These are phyloP conservation scores for Citrus maxima DNA, from an alignment of 345 rosid genomes.

Conservation along the genomic window DNA sequence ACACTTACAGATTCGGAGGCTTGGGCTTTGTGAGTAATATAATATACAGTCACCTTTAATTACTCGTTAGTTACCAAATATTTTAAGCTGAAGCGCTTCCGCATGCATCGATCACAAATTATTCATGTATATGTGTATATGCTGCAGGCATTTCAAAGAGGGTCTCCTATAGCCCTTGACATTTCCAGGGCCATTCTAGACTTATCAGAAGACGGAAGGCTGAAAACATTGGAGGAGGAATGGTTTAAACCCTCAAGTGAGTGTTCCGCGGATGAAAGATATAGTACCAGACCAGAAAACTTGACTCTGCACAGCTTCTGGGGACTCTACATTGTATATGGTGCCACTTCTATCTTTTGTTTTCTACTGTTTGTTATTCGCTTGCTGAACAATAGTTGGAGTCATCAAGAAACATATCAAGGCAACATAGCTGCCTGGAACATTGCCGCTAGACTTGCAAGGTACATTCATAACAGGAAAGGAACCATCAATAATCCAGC, in stretches of 20 bases:
- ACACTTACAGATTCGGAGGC: slow-evolving; percentile 41
- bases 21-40: slow-evolving; percentile 43
- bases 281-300: slow-evolving; percentile 14
- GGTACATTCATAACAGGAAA: not conserved
- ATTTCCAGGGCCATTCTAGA: slow-evolving; percentile 44
- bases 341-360: slow-evolving; percentile 38
- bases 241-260: slow-evolving; percentile 26
- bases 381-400: slow-evolving; percentile 1
- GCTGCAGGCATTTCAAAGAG: slow-evolving; percentile 48
- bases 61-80: too few species aligned
- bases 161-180: slow-evolving; percentile 40
- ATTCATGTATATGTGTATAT: too few species aligned
- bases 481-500: not conserved
- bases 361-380: slow-evolving; percentile 19
- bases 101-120: not conserved
- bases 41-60: not conserved
- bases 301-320: slow-evolving; percentile 41
- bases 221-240: slow-evolving; percentile 21
- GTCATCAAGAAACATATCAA: not conserved
- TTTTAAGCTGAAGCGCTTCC: too few species aligned
- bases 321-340: slow-evolving; percentile 38
- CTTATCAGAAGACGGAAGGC: slow-evolving; percentile 37
- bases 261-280: slow-evolving; percentile 19
- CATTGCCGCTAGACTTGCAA: slow-evolving; percentile 6
- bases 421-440: slow-evolving; percentile 12